These are phyloP conservation scores for Aspergillus puulaauensis DNA, from an alignment of 2,329 filamentous ascomycete species.

Conservation along the genomic window DNA sequence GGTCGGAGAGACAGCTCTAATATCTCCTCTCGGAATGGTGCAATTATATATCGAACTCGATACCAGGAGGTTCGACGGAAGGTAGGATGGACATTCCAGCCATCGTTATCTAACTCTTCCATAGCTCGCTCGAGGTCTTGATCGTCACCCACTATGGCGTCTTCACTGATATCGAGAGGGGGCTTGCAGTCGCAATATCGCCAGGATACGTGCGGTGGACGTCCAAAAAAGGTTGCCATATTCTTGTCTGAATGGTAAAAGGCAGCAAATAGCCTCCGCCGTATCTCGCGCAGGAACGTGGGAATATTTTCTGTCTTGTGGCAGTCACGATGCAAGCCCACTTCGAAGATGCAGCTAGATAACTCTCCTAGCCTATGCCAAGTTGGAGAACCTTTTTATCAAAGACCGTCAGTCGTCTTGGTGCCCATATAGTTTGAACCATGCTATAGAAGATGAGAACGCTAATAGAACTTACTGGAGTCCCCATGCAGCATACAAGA, in stretches of 20 bases:
- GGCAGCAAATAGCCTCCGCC: slow-evolving; percentile 26
- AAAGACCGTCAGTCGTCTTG: background rate
- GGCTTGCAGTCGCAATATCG: slow-evolving; percentile 23
- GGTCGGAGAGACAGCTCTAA: slow-evolving; percentile 24
- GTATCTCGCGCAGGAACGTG: slow-evolving; percentile 22
- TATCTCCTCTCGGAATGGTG: slow-evolving; percentile 27
- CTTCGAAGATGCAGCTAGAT: slow-evolving; percentile 26
- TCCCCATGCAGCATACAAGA: slow-evolving; percentile 38
- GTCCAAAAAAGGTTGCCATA: slow-evolving; percentile 28
- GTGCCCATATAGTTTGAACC: background rate
- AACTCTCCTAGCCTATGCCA: slow-evolving; percentile 29
- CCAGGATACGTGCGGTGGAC: slow-evolving; percentile 25
- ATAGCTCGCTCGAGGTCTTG: slow-evolving; percentile 7
- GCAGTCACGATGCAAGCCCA: slow-evolving; percentile 26
- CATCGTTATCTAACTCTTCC: slow-evolving; percentile 16
- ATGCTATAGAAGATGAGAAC: background rate
- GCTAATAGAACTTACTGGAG: slow-evolving; percentile 27
- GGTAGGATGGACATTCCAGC: slow-evolving; percentile 19
- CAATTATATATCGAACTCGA: slow-evolving; percentile 24
- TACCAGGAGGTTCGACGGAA: slow-evolving; percentile 25
- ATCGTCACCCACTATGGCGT: slow-evolving; percentile 11
- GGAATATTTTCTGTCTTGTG: slow-evolving; percentile 16
- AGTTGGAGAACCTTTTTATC: slow-evolving; percentile 18
- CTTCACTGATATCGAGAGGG: slow-evolving; percentile 26
- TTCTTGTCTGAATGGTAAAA: slow-evolving; percentile 30